Conservation (phyloP, 2,329 filamentous ascomycete species). For the Fusarium sp. region DNA sequence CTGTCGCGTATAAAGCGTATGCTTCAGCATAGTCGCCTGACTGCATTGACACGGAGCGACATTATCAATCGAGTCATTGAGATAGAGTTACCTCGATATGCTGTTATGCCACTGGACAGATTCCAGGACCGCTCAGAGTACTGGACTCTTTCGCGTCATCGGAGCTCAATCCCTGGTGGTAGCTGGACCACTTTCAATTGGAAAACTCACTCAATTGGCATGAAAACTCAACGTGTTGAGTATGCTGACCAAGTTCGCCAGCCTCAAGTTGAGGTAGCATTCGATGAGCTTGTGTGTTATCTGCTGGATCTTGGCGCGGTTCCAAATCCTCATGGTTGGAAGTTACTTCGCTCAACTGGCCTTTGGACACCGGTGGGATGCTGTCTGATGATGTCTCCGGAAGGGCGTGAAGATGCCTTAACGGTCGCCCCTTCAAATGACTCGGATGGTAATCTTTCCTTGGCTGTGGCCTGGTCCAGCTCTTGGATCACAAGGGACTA, state of each 20-base stretch:
- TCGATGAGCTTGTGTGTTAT: slow-evolving; percentile 74
- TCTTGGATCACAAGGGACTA: slow-evolving; percentile 68
- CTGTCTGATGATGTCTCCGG: slow-evolving; percentile 68
- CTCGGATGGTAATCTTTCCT: slow-evolving; percentile 72
- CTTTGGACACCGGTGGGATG: slow-evolving; percentile 74
- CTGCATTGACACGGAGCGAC: slow-evolving; percentile 73
- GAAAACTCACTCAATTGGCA: slow-evolving; percentile 73
- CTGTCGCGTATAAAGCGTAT: slow-evolving; percentile 73
- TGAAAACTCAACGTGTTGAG: slow-evolving; percentile 74
- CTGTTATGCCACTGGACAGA: slow-evolving; percentile 73
- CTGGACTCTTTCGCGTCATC: slow-evolving; percentile 68
- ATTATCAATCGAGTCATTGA: slow-evolving; percentile 77
- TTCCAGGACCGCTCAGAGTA: slow-evolving; percentile 68
- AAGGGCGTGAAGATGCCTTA: slow-evolving; percentile 65
- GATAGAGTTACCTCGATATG: slow-evolving; percentile 75
- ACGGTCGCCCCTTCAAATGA: slow-evolving; percentile 70
- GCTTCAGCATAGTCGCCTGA: slow-evolving; percentile 69
- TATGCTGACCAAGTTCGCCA: slow-evolving; percentile 71
- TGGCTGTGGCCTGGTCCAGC: slow-evolving; percentile 70
- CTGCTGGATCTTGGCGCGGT: slow-evolving; percentile 75
- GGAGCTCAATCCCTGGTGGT: slow-evolving; percentile 71
- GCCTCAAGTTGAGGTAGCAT: slow-evolving; percentile 67
- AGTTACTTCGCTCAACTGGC: slow-evolving; percentile 69
- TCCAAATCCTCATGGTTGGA: slow-evolving; percentile 72
- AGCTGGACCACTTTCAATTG: slow-evolving; percentile 78